Conservation (phyloP, 1,284 basidiomycete species). For the Porodaedalea pini region DNA sequence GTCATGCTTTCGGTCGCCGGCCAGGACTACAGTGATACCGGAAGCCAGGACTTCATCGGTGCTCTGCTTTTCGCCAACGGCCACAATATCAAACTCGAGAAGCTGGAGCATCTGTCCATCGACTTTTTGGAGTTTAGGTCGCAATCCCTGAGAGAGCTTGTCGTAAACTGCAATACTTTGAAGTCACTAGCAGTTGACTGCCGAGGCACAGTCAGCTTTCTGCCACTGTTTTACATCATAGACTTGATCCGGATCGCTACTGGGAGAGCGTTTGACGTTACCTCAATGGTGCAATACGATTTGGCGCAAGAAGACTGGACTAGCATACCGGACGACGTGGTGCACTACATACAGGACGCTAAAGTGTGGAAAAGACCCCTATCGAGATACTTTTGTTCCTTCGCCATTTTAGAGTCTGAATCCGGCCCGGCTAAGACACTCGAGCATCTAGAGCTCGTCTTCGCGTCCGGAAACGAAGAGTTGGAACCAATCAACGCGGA, state of each 20-base stretch:
- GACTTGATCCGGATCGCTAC: too few relatives aligned
- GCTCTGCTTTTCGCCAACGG: background rate
- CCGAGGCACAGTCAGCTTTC: too few relatives aligned
- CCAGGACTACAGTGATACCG: background rate
- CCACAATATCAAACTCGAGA: background rate
- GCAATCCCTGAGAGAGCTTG: background rate
- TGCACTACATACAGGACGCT: background rate
- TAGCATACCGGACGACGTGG: too few relatives aligned
- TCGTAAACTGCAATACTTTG: too few relatives aligned
- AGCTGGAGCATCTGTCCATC: background rate
- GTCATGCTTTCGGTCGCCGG: background rate
- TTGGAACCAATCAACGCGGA: background rate
- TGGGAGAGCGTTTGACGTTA: too few relatives aligned
- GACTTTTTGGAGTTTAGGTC: background rate
- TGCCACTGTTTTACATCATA: too few relatives aligned
- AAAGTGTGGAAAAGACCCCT: background rate
- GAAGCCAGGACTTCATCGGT: background rate
- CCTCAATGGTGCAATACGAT: too few relatives aligned
- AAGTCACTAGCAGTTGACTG: too few relatives aligned
- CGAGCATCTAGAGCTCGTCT: background rate
- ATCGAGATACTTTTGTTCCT: background rate
- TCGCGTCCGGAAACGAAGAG: background rate
- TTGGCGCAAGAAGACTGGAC: too few relatives aligned
- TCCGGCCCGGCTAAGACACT: background rate
- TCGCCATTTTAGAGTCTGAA: background rate